Percentiles rank a stretch among this genome's conserved stretches.
Evolutionary conservation across 2,329 filamentous ascomycete species (phyloP).

Genomic region (Nannizziopsis arthrosporioides): DNA sequence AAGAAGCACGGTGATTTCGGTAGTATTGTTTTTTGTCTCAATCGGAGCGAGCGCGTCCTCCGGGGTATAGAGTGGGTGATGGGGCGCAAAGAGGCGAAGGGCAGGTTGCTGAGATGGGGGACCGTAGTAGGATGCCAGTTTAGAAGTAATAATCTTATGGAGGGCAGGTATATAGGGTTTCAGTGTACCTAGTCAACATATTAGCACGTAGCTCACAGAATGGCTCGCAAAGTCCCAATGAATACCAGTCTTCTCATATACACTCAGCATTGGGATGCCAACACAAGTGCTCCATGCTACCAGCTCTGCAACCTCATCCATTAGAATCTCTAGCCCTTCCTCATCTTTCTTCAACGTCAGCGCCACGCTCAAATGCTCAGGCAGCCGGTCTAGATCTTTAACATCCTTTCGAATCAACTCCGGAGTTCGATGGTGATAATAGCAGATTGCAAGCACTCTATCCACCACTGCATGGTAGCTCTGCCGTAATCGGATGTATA

Average conservation of each 20-base stretch:
- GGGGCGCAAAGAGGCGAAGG: slow-evolving; percentile 61
- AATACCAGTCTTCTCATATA: slow-evolving; percentile 85
- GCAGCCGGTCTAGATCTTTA: slow-evolving; percentile 58
- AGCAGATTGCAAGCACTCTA: slow-evolving; percentile 66
- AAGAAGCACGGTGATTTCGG: slow-evolving; percentile 54
- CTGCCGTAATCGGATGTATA: slow-evolving; percentile 74
- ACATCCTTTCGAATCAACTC: slow-evolving; percentile 86
- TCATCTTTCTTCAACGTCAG: slow-evolving; percentile 57
- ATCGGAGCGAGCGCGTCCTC: slow-evolving; percentile 11
- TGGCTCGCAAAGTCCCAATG: not conserved
- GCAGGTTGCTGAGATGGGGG: slow-evolving; percentile 51
- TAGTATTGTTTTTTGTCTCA: slow-evolving; percentile 19
- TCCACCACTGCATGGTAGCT: slow-evolving; percentile 68
- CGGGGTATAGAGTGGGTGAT: slow-evolving; percentile 42
- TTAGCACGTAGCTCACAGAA: not conserved
- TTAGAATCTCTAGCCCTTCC: slow-evolving; percentile 68
- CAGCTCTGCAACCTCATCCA: slow-evolving; percentile 85
- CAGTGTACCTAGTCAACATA: slow-evolving; percentile 54
- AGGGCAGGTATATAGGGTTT: slow-evolving; percentile 82
- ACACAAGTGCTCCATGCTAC: slow-evolving; percentile 86
- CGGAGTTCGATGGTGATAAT: slow-evolving; percentile 91
- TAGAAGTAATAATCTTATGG: slow-evolving; percentile 65
- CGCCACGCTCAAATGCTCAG: slow-evolving; percentile 78
- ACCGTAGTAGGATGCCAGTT: slow-evolving; percentile 80
- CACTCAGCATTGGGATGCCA: slow-evolving; percentile 72